These are phyloP conservation scores for Hanseniaspora valbyensis DNA, from an alignment of 805 yeast genomes.

Conservation along the genomic window DNA sequence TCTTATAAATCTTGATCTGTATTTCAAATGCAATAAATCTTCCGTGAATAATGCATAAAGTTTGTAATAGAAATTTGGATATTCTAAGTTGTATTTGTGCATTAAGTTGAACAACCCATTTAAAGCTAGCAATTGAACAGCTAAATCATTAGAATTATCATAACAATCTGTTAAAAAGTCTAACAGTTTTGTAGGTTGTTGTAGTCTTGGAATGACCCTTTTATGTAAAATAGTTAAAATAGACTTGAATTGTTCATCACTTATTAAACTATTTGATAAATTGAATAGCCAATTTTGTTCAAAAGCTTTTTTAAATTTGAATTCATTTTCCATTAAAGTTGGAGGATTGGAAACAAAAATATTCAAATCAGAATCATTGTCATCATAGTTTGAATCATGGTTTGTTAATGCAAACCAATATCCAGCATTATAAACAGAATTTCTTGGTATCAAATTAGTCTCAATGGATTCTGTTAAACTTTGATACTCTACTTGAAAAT, in stretches of 20 bases:
- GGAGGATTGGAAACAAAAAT: slow-evolving; percentile 40
- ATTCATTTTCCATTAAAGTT: slow-evolving; percentile 31
- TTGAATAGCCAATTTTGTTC: slow-evolving; percentile 58
- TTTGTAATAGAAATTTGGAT: slow-evolving; percentile 79
- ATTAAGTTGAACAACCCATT: slow-evolving; percentile 82
- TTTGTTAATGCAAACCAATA: slow-evolving; percentile 32
- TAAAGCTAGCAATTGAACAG: slow-evolving; percentile 61
- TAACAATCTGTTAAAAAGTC: slow-evolving; percentile 88
- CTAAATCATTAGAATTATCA: slow-evolving; percentile 30
- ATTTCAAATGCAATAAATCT: slow-evolving; percentile 60
- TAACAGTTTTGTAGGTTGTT: slow-evolving; percentile 74
- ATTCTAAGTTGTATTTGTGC: slow-evolving; percentile 72
- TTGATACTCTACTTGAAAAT: slow-evolving; percentile 47
- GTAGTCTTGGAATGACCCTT: slow-evolving; percentile 68
- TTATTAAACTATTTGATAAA: slow-evolving; percentile 40
- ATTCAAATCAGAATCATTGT: slow-evolving; percentile 30
- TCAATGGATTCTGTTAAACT: slow-evolving; percentile 19
- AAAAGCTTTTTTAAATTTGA: slow-evolving; percentile 49
- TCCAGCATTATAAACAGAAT: slow-evolving; percentile 18
- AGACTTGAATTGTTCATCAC: slow-evolving; percentile 52
- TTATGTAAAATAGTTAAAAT: slow-evolving; percentile 66
- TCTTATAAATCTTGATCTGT: slow-evolving; percentile 80
- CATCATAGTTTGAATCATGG: slow-evolving; percentile 29
- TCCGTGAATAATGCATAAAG: slow-evolving; percentile 72
- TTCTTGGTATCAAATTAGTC: slow-evolving; percentile 23